Percentiles rank a stretch among this genome's conserved stretches.
phyloP scores from a whole-genome alignment of 495 filamentous ascomycete species.

The Opeltia flavorubescens region DNA sequence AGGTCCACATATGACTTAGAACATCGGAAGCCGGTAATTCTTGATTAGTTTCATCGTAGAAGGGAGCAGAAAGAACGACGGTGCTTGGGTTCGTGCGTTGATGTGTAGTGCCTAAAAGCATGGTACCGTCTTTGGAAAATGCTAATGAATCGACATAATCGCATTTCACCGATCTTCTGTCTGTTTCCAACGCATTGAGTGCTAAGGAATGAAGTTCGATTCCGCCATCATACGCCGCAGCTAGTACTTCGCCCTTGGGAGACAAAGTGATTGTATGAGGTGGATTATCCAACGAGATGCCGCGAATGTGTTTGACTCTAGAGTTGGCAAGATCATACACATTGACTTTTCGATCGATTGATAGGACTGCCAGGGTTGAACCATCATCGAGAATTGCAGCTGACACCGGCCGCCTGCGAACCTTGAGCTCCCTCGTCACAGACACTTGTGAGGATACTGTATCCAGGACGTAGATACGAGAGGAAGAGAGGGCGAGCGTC shows the following conservation, averaged over 20 bases:
- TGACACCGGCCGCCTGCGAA: constrained; percentile 59
- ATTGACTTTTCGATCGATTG: constrained; percentile 68
- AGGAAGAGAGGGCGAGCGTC: constrained; percentile 72
- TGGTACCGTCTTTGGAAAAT: constrained; percentile 72
- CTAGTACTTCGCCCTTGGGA: constrained; percentile 66
- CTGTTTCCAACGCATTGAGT: constrained; percentile 44
- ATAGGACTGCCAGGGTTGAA: constrained; percentile 60
- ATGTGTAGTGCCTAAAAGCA: constrained; percentile 68
- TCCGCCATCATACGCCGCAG: constrained; percentile 72
- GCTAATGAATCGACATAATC: constrained; percentile 61
- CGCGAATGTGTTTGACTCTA: constrained; percentile 50
- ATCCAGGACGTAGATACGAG: constrained; percentile 68
- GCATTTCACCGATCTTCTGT: constrained; percentile 70
- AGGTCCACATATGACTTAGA: constrained; percentile 73
- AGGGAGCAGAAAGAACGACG: constrained; percentile 68
- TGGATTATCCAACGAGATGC: constrained; percentile 59
- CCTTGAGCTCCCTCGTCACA: constrained; percentile 67
- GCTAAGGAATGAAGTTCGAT: constrained; percentile 75
- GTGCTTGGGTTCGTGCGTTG: constrained; percentile 50
- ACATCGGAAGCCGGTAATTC: constrained; percentile 41
- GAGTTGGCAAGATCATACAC: constrained; percentile 54
- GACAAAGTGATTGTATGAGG: constrained; percentile 68
- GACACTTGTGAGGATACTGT: constrained; percentile 38
- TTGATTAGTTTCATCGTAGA: constrained; percentile 39
- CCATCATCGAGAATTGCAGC: constrained; percentile 72